phyloP scores from a whole-genome alignment of 2,329 filamentous ascomycete genomes.

The Pseudogymnoascus sp. region DNA sequence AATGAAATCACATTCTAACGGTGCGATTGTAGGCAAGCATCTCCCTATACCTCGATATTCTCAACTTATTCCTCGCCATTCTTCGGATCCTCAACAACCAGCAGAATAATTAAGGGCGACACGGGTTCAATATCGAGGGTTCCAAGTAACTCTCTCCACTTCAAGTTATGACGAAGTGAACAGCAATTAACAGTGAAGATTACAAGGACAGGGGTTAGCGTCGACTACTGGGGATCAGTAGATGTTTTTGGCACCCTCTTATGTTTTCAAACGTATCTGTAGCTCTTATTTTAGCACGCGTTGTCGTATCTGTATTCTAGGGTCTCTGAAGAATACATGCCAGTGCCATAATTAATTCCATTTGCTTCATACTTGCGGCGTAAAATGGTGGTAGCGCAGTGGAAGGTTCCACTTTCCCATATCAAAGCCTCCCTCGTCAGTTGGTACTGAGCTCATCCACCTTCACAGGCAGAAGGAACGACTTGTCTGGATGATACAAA shows the following conservation, averaged over 20 bases:
- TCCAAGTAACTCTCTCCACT: not conserved
- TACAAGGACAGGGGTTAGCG: not conserved
- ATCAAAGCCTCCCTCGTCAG: not conserved
- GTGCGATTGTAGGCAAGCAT: conserved; percentile 56
- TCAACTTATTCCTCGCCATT: conserved; percentile 95
- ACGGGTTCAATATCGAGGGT: not conserved
- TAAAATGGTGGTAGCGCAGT: not conserved
- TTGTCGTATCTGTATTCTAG: conserved; percentile 4
- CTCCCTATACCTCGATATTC: conserved; percentile 88
- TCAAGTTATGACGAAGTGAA: not conserved
- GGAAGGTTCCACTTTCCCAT: not conserved
- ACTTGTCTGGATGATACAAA: not conserved
- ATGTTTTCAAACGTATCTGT: not conserved
- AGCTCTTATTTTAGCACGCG: not conserved
- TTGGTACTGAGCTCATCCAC: not conserved
- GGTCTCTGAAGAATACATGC: not conserved
- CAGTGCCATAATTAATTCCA: not conserved
- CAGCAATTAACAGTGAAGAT: not conserved
- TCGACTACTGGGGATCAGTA: not conserved
- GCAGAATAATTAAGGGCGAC: conserved; percentile 66
- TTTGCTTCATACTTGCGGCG: not conserved
- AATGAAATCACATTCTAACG: not conserved
- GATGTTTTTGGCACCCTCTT: not conserved
- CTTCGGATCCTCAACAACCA: conserved; percentile 94
- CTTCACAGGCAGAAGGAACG: not conserved